A percentile compares a stretch with the other conserved stretches of the same genome.
phyloP scores from a whole-genome alignment of 1,284 basidiomycete genomes.

The Rhodofomes roseus region DNA sequence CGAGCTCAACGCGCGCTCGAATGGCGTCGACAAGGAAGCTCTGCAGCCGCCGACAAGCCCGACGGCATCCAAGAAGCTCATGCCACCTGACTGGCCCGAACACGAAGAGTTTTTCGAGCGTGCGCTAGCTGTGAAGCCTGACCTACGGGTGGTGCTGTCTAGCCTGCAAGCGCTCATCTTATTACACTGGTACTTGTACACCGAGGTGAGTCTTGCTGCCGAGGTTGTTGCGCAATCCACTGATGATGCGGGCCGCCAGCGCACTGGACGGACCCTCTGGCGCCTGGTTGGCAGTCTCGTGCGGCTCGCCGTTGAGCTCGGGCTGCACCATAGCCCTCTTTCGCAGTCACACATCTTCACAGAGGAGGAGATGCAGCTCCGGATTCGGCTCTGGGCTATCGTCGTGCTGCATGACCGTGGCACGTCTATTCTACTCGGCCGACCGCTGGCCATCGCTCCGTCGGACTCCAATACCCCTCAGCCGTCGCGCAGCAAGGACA shows the following conservation, averaged over 20 bases:
- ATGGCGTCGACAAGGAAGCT: conserved; percentile 39
- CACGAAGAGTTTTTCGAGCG: conserved; percentile 80
- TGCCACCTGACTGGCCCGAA: conserved; percentile 71
- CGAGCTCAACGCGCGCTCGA: conserved; percentile 69
- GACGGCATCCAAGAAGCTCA: conserved; percentile 49
- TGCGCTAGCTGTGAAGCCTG: conserved; percentile 71
- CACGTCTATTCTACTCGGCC: conserved; percentile 77
- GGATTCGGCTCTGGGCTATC: conserved; percentile 77
- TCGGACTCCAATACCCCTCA: conserved; percentile 74
- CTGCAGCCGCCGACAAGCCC: conserved; percentile 19
- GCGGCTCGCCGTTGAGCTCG: conserved; percentile 73
- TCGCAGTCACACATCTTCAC: conserved; percentile 62
- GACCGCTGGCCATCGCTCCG: conserved; percentile 76
- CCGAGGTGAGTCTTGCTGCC: conserved; percentile 51
- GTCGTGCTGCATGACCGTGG: conserved; percentile 81
- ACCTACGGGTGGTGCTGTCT: conserved; percentile 73
- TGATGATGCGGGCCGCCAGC: conserved; percentile 40
- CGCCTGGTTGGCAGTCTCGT: conserved; percentile 79
- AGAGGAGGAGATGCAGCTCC: conserved; percentile 68
- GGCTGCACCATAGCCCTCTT: conserved; percentile 77
- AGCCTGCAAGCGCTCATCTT: conserved; percentile 78
- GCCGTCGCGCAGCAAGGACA: conserved; percentile 49
- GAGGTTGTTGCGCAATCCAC: neutral
- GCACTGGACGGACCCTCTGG: conserved; percentile 81
- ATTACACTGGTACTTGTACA: conserved; percentile 83